Evolutionary conservation across 2,329 filamentous ascomycete genomes (phyloP), one percentile per base, ranked within the genome.

Genomic region (Neofusicoccum umdonicola): DNA sequence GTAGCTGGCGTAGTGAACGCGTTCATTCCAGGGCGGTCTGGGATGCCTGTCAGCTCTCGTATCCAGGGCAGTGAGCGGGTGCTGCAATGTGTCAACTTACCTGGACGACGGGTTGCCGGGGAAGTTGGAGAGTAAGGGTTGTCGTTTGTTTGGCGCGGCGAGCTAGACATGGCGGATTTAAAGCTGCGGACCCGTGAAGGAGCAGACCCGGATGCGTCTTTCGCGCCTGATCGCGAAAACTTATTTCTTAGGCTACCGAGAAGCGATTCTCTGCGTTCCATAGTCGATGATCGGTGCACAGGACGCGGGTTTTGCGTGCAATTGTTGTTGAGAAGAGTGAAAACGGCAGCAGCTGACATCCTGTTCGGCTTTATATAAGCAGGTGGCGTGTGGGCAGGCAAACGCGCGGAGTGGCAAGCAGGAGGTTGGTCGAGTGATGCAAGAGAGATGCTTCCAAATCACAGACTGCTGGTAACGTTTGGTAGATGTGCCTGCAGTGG

Each of bases 61-160:
- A 17, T 22, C 37, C 48, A 3, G 31, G 7, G 15, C 13, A 34
- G 7, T 35, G 17, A 27, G 19, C 22, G 39, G n/a, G 2, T 34
- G 11, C 13, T n/a, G 22, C 13, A 19, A 2, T 4, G 22, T 17
- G 41, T 19, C 15, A 37, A 66, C 73, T 70, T 73, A 79, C 78
- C 71, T 65, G 78, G 77, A 47, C 77, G 72, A 35, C 77, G 71
- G 62, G 77, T 79, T 27, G 74, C 66, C 48, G 75, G 71, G n/a
- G 75, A 67, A 48, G 67, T 63, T 39, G 68, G 66, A 48, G 67
- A 54, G 57, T 69, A 69, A 15, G 71, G 68, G 45, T 67, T 73
- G 64, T 62, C 67, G 60, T 57, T 67, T 27, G 69, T 50, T 51
- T 73, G 68, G 52, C 68, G 64, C 19, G 69, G 65, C 60, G 64